Base-by-base conservation (phyloP, 495 filamentous ascomycete species). In the Penicillium psychrofluorescens region DNA sequence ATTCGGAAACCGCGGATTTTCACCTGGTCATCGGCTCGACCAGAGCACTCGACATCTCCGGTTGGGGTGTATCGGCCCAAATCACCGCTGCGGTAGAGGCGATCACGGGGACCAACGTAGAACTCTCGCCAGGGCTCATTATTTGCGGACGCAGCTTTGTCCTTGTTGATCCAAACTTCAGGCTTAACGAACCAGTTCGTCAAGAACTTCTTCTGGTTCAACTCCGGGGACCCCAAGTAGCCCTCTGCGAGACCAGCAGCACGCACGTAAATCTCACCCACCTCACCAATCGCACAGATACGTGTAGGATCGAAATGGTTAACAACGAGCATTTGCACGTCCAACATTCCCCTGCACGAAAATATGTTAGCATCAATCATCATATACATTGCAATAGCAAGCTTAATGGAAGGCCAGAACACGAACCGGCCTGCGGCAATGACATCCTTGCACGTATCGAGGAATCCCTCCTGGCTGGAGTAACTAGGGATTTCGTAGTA, bases 1-100 rank as follows among this genome's bases (percentile, higher is more conserved):
- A 97, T 94, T 40, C 91, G 76, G 72, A 97, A 96, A 6, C 91
- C 91, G 40, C 91, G 84, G 49, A 97, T 95, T 70, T 96, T 96
- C 59, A 95, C 85, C 54, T 97, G 92, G 53, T 88, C 77, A 55
- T 98, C 92, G 8, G 80, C 85, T 39, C 92, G 79, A 13, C 90
- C 90, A 22, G 78, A 76, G 52, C 79, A 84, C 49, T 85, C 83
- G 28, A 86, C 81, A 50, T 83, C 80, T 33, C 90, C 92, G 39
- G 83, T 75, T 4, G 80, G 75, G 33, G 78, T 77, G 49, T 87
- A 94, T 11, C 81, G 66, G 8, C 88, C 90, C 2, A 95, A 68
- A 61, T 95, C 88, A 22, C 88, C 90, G 29, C 79, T 88, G 7
- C 85, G 70, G 58, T 98, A 96, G 29, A 98, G 62, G 12, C 92